Conservation (phyloP, 2,329 filamentous ascomycete genomes). For the Colletotrichum godetiae region DNA sequence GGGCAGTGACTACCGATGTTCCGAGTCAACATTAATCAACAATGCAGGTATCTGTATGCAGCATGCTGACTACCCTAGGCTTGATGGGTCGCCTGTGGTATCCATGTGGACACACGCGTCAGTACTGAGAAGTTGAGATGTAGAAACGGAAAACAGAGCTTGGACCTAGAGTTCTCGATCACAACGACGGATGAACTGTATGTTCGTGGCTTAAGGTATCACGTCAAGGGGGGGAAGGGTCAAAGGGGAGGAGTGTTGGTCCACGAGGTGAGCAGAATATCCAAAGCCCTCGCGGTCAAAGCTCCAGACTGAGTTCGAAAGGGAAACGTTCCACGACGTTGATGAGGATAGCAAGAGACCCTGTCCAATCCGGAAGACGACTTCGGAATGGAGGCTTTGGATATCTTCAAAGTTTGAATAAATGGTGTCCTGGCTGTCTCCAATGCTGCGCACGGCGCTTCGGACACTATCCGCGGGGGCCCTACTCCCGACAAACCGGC, state of each 20-base stretch:
- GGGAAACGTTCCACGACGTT: too few relatives aligned
- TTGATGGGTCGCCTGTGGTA: neutral
- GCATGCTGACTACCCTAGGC: neutral
- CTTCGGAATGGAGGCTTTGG: neutral
- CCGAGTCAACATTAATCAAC: neutral
- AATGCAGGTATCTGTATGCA: neutral
- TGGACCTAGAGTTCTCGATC: neutral
- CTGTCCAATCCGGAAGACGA: neutral
- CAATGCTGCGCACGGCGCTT: neutral
- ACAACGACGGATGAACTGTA: neutral
- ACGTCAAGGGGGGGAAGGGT: neutral
- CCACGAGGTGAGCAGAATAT: neutral
- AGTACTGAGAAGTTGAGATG: too few relatives aligned
- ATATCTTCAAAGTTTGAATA: neutral
- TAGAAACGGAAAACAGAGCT: neutral
- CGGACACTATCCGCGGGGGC: neutral
- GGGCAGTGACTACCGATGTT: neutral
- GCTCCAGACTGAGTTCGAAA: too few relatives aligned
- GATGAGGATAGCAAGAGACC: neutral
- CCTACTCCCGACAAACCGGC: neutral
- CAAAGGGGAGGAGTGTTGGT: neutral
- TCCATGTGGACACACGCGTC: neutral
- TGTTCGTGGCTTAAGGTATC: neutral
- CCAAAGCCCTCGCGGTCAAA: too few relatives aligned
- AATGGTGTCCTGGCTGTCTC: neutral